Base-by-base conservation (phyloP, 805 yeast species). In the Hanseniaspora meyeri region DNA sequence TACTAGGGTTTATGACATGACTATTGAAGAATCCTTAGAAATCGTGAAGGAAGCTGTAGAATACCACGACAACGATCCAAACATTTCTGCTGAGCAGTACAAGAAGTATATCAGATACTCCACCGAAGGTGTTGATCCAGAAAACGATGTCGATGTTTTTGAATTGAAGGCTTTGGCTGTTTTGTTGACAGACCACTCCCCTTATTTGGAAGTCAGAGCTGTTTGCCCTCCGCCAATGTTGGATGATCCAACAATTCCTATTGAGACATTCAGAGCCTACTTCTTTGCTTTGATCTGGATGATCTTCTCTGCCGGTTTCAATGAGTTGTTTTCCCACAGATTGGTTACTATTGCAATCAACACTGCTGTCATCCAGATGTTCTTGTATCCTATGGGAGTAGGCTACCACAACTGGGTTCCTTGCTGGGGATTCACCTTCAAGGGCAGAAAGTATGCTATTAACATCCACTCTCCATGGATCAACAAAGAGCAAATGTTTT, bases 191-290 rank as follows among this genome's bases (percentile, higher is more conserved):
- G 76, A 63, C 59, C 69, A 73, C 61, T 77, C 81, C 19, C 85
- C 85, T 9, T 82, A 81, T 63, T 79, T 83, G 0, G 87, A 82
- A 66, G 86, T 82, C 20, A 74, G 87, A 65, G 77, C 85, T 31
- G 77, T 82, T 24, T 77, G 80, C 43, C 77, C 78, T 19, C 73
- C 79, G 32, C 42, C 58, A 4, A 43, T 49, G 49, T 60, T 70
- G 34, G 82, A 79, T 63, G 80, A 79, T 62, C 71, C 73, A 1
- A 60, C 65, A 3, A 64, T 74, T 24, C 78, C 78, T 5, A 74
- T 75, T 59, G 80, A 78, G 68, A 76, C 81, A 51, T 74, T 71
- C 47, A 66, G 77, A 62, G 64, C 73, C 12, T 72, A 72, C 58
- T 58, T 67, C 31, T 58, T 73, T 17, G 74, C 72, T 1, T 60